Evolutionary conservation across 1,284 basidiomycete genomes (phyloP).

Genomic region (Limonomyces culmigenus): DNA sequence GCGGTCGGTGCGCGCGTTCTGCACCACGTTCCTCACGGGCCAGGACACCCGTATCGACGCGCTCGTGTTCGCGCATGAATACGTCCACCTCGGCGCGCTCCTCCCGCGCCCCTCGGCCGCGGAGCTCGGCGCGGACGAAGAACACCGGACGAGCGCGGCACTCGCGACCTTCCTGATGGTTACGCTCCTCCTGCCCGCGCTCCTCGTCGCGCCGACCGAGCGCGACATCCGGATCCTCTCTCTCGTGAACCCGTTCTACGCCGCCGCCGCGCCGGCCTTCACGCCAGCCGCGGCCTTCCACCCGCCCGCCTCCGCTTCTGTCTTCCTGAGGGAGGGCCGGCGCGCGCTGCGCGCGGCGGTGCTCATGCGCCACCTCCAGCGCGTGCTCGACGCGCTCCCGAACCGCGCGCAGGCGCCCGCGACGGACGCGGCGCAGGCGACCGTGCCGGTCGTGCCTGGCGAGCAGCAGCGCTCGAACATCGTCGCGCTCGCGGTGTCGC

Average conservation of each 20-base stretch:
- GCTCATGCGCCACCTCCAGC: constrained; percentile 57
- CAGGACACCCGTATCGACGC: constrained; percentile 54
- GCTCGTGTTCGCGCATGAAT: constrained; percentile 58
- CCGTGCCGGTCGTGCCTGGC: constrained; percentile 28
- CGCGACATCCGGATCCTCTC: constrained; percentile 72
- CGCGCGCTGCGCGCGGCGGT: constrained; percentile 47
- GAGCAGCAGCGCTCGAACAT: constrained; percentile 51
- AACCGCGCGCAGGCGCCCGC: constrained; percentile 35
- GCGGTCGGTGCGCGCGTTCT: constrained; percentile 46
- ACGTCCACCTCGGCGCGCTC: constrained; percentile 39
- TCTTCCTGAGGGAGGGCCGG: constrained; percentile 42
- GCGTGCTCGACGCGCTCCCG: constrained; percentile 61
- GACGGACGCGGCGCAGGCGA: constrained; percentile 21
- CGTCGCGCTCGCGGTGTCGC: constrained; percentile 50
- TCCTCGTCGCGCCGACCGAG: constrained; percentile 66
- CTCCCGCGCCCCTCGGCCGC: constrained; percentile 13
- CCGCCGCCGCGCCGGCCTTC: constrained; percentile 44
- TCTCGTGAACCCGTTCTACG: constrained; percentile 73
- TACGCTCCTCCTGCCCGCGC: constrained; percentile 59
- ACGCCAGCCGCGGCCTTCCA: constrained; percentile 11
- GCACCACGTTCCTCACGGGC: constrained; percentile 41
- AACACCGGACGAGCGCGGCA: constrained; percentile 26
- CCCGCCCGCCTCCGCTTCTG: constrained; percentile 11
- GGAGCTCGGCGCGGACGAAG: constrained; percentile 10
- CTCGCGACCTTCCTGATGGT: constrained; percentile 64